Percentiles rank a stretch among this genome's conserved stretches.
These are phyloP conservation scores for Dipteronia sinensis DNA, from an alignment of 345 rosid species.

Conservation along the genomic window DNA sequence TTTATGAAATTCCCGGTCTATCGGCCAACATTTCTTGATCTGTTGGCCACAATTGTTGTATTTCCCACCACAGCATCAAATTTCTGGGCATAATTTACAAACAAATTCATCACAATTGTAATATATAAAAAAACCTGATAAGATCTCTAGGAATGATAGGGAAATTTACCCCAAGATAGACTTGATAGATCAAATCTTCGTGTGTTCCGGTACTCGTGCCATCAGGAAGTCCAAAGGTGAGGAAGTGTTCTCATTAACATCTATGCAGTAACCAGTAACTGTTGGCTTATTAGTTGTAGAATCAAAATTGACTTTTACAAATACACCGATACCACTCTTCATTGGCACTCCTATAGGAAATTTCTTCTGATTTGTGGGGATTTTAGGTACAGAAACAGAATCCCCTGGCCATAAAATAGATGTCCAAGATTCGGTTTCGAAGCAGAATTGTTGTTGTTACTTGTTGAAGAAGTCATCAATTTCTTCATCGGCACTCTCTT, in stretches of 20 bases:
- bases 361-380: conserved; percentile 47
- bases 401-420: conserved; percentile 50
- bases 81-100: conserved; percentile 24
- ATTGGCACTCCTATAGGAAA: conserved; percentile 50
- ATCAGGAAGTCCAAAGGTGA: no score
- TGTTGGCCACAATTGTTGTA: conserved; percentile 44
- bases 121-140: neutral
- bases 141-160: neutral
- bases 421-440: conserved; percentile 26
- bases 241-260: conserved; percentile 40
- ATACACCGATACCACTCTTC: conserved; percentile 36
- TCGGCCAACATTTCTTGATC: no score
- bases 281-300: neutral
- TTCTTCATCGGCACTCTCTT: conserved; percentile 33
- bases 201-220: no score
- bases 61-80: conserved; percentile 72
- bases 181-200: no score
- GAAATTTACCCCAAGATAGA: no score
- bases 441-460: conserved; percentile 19
- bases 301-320: no score
- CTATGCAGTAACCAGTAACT: conserved; percentile 44
- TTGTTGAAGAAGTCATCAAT: no score
- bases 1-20: conserved; percentile 28
- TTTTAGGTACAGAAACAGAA: conserved; percentile 27
- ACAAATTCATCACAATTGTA: neutral